Conservation (phyloP, 2,329 filamentous ascomycete genomes). For the Exophiala lecanii-corni region DNA sequence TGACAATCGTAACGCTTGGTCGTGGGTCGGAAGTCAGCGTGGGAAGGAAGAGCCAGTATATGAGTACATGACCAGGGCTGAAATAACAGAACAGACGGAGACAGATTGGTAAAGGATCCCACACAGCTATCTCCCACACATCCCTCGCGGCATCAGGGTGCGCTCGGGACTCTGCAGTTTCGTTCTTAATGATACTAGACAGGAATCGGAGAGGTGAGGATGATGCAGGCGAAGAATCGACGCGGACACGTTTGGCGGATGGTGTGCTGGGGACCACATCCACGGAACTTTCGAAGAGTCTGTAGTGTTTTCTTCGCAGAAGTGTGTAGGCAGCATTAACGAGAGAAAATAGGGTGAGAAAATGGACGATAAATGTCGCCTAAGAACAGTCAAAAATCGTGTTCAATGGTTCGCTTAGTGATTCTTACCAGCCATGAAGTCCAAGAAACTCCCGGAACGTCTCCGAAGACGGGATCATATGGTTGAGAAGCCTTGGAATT, state of each 20-base stretch:
- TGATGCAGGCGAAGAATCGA: conserved; percentile 74
- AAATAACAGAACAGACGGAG: conserved; percentile 83
- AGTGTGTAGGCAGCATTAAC: conserved; percentile 79
- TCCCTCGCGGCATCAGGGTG: conserved; percentile 78
- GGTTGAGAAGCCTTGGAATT: conserved; percentile 58
- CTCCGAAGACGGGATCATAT: conserved; percentile 80
- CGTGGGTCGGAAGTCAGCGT: conserved; percentile 68
- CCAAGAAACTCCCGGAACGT: conserved; percentile 61
- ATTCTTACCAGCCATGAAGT: conserved; percentile 58
- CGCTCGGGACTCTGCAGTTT: conserved; percentile 73
- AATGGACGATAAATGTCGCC: conserved; percentile 67
- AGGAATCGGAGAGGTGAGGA: conserved; percentile 76
- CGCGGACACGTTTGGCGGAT: conserved; percentile 80
- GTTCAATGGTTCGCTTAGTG: neutral
- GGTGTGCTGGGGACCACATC: conserved; percentile 72
- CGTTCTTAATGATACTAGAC: conserved; percentile 60
- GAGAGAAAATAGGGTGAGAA: conserved; percentile 61
- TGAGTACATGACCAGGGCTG: conserved; percentile 85
- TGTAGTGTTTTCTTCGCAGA: conserved; percentile 75
- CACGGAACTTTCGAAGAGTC: conserved; percentile 82
- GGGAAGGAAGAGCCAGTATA: conserved; percentile 86
- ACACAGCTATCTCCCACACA: conserved; percentile 91
- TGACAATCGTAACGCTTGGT: conserved; percentile 81
- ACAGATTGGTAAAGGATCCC: conserved; percentile 85
- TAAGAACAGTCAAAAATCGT: conserved; percentile 33